Evolutionary conservation across 257 asterid genomes (phyloP).

Genomic region (Nicotiana noctiflora): DNA sequence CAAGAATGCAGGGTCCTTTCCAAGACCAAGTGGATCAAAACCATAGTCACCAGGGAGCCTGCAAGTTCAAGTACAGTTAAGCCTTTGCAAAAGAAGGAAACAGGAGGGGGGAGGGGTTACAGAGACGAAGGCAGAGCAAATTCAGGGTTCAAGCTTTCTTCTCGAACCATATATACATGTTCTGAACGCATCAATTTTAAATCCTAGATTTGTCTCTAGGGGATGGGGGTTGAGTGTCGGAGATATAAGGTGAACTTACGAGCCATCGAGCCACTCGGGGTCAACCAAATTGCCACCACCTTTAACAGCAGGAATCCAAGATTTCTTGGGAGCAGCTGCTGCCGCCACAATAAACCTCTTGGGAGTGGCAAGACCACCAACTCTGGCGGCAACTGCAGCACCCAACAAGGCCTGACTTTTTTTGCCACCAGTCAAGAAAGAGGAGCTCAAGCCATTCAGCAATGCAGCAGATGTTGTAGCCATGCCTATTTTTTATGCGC

Average conservation of each 20-base stretch:
- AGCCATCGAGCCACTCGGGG: conserved; percentile 99
- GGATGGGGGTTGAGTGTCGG: neutral
- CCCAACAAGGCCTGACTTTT: conserved; percentile 50
- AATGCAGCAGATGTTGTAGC: conserved; percentile 91
- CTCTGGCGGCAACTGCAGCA: conserved; percentile 38
- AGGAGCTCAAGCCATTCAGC: conserved; percentile 63
- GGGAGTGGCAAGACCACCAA: conserved; percentile 26
- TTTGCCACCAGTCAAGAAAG: conserved; percentile 75
- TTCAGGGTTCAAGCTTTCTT: neutral
- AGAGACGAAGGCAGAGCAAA: neutral
- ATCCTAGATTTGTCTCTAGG: neutral
- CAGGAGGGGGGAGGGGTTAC: neutral
- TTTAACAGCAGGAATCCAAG: conserved; percentile 83
- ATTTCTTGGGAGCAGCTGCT: conserved; percentile 77
- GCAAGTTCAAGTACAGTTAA: conserved; percentile 10
- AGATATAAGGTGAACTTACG: conserved; percentile 45
- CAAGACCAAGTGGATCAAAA: conserved; percentile 90
- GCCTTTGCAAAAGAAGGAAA: neutral
- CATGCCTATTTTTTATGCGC: conserved; percentile 24
- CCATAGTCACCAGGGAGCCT: conserved; percentile 97
- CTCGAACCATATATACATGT: neutral
- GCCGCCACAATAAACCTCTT: conserved; percentile 56
- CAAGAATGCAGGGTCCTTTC: conserved; percentile 91
- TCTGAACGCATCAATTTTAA: neutral
- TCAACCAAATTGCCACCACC: conserved; percentile 63